phyloP scores from a whole-genome alignment of 2,329 filamentous ascomycete genomes.

The Tolypocladium album region DNA sequence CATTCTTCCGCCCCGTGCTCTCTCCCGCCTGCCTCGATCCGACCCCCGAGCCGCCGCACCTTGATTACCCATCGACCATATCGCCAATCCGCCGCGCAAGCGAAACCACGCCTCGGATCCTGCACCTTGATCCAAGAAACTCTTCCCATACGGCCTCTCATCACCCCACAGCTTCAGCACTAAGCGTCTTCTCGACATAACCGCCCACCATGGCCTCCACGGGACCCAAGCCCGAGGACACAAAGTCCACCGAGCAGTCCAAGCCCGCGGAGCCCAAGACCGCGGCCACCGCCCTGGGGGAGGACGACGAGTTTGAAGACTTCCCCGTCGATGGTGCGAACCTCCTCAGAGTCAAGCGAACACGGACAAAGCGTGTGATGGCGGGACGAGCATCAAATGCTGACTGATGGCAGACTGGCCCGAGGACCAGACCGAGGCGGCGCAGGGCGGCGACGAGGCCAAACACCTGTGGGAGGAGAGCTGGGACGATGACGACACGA shows the following conservation, averaged over 20 bases:
- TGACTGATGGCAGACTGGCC: constrained; percentile 61
- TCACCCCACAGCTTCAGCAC: too few relatives aligned
- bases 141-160: background rate
- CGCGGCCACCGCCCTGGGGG: constrained; percentile 60
- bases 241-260: constrained; percentile 15
- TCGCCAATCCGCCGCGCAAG: background rate
- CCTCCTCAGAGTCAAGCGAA: background rate
- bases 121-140: background rate
- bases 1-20: background rate
- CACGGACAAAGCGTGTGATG: background rate
- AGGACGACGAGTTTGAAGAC: constrained; percentile 98
- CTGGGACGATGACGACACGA: constrained; percentile 98
- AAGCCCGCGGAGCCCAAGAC: constrained; percentile 19
- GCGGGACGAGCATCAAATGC: background rate
- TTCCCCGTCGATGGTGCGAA: constrained; percentile 85
- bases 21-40: background rate
- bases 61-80: background rate
- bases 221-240: constrained; percentile 8
- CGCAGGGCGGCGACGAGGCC: constrained; percentile 53
- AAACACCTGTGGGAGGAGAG: constrained; percentile 96
- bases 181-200: background rate
- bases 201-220: constrained; percentile 5
- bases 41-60: background rate
- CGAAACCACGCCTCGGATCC: constrained; percentile 2
- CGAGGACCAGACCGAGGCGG: constrained; percentile 80